phyloP scores from a whole-genome alignment of 441 rosid genomes.

The Arabidopsis hybrid region DNA sequence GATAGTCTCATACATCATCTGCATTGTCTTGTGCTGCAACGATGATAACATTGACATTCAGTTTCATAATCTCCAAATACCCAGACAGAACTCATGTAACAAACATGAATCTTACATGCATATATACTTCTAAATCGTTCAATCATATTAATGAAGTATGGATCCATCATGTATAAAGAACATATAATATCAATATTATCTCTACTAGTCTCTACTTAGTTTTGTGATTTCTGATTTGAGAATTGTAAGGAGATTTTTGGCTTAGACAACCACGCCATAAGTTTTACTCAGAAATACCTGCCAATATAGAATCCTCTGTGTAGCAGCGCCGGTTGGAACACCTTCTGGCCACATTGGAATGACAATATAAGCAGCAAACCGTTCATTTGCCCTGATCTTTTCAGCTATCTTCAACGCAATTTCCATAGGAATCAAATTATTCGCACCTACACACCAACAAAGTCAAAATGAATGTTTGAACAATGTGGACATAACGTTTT shows the following conservation, averaged over 20 bases:
- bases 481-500: not conserved
- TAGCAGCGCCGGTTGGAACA: constrained; percentile 83
- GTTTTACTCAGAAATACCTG: constrained; percentile 59
- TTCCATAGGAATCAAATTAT: constrained; percentile 98
- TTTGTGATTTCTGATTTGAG: constrained; percentile 10
- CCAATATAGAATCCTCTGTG: constrained; percentile 96
- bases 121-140: not conserved
- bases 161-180: not conserved
- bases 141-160: constrained; percentile 9
- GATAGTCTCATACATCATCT: constrained; percentile 98
- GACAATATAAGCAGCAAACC: constrained; percentile 95
- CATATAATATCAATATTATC: not conserved
- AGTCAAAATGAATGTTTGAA: too few species aligned
- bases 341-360: constrained; percentile 99
- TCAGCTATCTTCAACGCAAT: constrained; percentile 91
- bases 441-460: constrained; percentile 68
- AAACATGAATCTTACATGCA: constrained; percentile 15
- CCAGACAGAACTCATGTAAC: not conserved
- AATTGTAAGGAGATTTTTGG: not conserved
- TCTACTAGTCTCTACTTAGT: constrained; percentile 2
- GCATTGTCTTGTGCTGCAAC: constrained; percentile 89
- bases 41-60: constrained; percentile 6
- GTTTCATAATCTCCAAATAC: not conserved
- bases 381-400: constrained; percentile 87
- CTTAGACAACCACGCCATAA: constrained; percentile 4